These are phyloP conservation scores for Leccinum pseudoinsigne DNA, from an alignment of 1,284 basidiomycete genomes.

Conservation along the genomic window DNA sequence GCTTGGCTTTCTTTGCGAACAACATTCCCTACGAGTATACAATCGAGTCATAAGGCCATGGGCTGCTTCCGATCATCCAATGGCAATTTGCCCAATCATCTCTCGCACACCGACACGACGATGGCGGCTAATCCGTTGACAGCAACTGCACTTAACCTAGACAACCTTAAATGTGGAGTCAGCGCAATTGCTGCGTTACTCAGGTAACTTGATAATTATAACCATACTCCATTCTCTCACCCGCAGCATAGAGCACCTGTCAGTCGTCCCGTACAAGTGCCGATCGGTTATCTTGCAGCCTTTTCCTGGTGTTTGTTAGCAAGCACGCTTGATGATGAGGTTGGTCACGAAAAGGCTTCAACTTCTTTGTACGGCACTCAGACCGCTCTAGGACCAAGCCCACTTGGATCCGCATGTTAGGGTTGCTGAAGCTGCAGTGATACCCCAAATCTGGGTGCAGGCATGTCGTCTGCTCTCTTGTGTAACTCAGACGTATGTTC, in stretches of 20 bases:
- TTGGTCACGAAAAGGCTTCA: constrained; percentile 1
- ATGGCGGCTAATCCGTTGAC: constrained; percentile 38
- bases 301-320: constrained; percentile 55
- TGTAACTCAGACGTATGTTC: constrained; percentile 50
- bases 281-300: constrained; percentile 60
- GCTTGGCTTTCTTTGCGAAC: constrained; percentile 58
- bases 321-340: constrained; percentile 57
- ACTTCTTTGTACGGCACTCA: constrained; percentile 7
- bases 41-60: constrained; percentile 15
- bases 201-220: constrained; percentile 34
- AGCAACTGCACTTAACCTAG: constrained; percentile 54
- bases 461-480: constrained; percentile 52
- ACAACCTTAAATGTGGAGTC: constrained; percentile 58
- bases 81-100: constrained; percentile 13
- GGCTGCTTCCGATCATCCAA: constrained; percentile 7
- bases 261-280: constrained; percentile 70
- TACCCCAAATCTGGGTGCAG: constrained; percentile 53
- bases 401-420: constrained; percentile 51
- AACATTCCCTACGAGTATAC: constrained; percentile 44
- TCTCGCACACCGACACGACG: constrained; percentile 11
- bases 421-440: constrained; percentile 51
- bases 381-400: constrained; percentile 41
- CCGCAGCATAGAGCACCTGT: constrained; percentile 48
- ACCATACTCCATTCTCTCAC: constrained; percentile 6
- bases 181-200: constrained; percentile 54